Conservation (phyloP, 2,329 filamentous ascomycete genomes). For the Alternaria viburni region DNA sequence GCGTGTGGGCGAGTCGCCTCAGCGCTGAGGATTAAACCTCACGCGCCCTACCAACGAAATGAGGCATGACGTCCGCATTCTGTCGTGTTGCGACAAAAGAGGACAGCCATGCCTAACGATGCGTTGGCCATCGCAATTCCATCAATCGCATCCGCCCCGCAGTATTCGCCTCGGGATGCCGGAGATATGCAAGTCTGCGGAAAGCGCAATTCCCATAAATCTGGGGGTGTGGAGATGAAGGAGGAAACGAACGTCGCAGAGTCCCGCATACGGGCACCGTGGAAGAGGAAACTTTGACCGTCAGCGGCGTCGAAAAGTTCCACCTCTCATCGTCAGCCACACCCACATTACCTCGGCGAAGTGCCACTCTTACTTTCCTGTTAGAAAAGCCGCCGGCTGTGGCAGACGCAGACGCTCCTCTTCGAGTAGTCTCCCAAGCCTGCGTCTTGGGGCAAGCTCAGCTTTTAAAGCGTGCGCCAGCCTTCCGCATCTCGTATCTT, state of each 20-base stretch:
- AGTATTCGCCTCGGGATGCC: neutral
- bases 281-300: slow-evolving; percentile 7
- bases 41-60: neutral
- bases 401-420: slow-evolving; percentile 1
- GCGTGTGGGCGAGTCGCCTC: neutral
- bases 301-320: slow-evolving; percentile 19
- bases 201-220: neutral
- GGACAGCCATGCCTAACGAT: neutral
- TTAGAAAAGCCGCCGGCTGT: slow-evolving; percentile 6
- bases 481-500: slow-evolving; percentile 20
- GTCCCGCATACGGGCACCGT: slow-evolving; percentile 5
- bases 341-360: slow-evolving; percentile 13
- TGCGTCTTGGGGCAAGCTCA: slow-evolving; percentile 9
- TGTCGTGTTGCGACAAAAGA: slow-evolving; percentile 2
- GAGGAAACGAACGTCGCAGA: slow-evolving; percentile 11
- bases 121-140: neutral
- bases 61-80: neutral
- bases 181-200: neutral
- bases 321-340: slow-evolving; percentile 25
- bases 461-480: slow-evolving; percentile 8
- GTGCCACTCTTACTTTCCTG: slow-evolving; percentile 1
- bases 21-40: neutral
- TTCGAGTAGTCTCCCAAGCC: neutral
- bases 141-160: slow-evolving; percentile 10
- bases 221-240: slow-evolving; percentile 5